Evolutionary conservation across 2,329 filamentous ascomycete species (phyloP).

Genomic region (Neopestalotiopsis rosae): DNA sequence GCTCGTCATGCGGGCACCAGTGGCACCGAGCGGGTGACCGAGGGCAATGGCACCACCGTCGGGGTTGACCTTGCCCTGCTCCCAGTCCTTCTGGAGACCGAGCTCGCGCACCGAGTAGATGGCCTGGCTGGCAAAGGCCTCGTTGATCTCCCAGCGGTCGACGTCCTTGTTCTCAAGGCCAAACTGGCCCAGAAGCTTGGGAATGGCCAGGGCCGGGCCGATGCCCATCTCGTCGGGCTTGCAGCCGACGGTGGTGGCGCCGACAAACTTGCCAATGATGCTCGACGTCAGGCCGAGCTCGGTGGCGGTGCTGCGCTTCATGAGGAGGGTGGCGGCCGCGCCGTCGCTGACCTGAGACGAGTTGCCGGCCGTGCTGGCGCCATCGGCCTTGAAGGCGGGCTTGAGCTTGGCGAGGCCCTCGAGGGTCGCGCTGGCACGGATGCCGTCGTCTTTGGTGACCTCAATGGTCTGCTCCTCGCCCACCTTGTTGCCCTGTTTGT

Average conservation of each 20-base stretch:
- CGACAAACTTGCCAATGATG: conserved; percentile 86
- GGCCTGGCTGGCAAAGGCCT: conserved; percentile 73
- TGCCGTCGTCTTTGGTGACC: conserved; percentile 81
- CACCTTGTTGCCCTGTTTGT: conserved; percentile 63
- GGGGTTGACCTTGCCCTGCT: conserved; percentile 79
- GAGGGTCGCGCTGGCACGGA: conserved; percentile 69
- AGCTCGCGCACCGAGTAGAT: conserved; percentile 75
- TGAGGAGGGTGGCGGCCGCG: conserved; percentile 81
- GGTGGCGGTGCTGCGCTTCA: conserved; percentile 80
- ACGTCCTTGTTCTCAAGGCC: conserved; percentile 74
- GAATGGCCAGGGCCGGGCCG: conserved; percentile 85
- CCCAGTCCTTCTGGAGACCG: conserved; percentile 66
- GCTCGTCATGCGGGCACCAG: conserved; percentile 79
- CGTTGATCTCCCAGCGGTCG: conserved; percentile 91
- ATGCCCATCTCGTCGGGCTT: conserved; percentile 93
- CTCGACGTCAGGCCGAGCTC: conserved; percentile 70
- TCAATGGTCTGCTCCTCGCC: conserved; percentile 66
- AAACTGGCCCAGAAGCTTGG: conserved; percentile 74
- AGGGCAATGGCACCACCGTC: conserved; percentile 95
- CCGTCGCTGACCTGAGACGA: conserved; percentile 86
- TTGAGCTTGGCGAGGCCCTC: conserved; percentile 82
- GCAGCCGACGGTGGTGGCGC: conserved; percentile 77
- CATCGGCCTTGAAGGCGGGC: conserved; percentile 80
- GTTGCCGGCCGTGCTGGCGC: conserved; percentile 85
- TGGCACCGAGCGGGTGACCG: conserved; percentile 89